Percentiles rank a stretch among this genome's conserved stretches.
Evolutionary conservation across 208 protist species (phyloP).

Genomic region (Lotmaria passim): DNA sequence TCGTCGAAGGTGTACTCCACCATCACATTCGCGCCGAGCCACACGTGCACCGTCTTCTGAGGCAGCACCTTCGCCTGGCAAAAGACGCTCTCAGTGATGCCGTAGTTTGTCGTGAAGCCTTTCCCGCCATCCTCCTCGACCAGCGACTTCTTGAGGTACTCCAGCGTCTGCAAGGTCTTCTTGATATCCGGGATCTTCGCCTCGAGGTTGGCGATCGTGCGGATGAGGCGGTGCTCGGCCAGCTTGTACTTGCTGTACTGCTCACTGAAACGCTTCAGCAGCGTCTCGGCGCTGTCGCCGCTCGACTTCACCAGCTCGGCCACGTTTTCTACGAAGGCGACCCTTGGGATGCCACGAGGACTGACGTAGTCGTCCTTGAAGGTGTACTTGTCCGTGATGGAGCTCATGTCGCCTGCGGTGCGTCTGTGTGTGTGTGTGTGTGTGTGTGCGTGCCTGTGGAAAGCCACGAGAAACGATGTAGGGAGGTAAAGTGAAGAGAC

Average conservation of each 20-base stretch:
- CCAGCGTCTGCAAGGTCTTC: slow-evolving; percentile 90
- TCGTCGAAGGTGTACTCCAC: slow-evolving; percentile 97
- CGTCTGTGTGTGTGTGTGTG: slow-evolving; percentile 4
- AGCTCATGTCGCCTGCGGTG: slow-evolving; percentile 4
- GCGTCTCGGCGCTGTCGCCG: slow-evolving; percentile 74
- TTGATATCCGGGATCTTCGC: slow-evolving; percentile 93
- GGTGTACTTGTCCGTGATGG: slow-evolving; percentile 62
- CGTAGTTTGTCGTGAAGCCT: slow-evolving; percentile 84
- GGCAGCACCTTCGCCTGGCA: slow-evolving; percentile 80
- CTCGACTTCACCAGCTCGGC: slow-evolving; percentile 75
- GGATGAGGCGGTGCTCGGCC: slow-evolving; percentile 88
- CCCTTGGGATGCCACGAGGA: slow-evolving; percentile 83
- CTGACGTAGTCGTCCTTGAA: slow-evolving; percentile 91
- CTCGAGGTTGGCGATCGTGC: slow-evolving; percentile 84
- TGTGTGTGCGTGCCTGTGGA: slow-evolving; percentile 1
- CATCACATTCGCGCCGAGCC: slow-evolving; percentile 97
- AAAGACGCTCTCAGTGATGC: slow-evolving; percentile 90
- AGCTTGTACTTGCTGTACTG: slow-evolving; percentile 95
- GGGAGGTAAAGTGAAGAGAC: too few relatives aligned
- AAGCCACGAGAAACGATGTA: not conserved
- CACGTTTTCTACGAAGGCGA: slow-evolving; percentile 88
- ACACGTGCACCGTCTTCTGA: slow-evolving; percentile 91
- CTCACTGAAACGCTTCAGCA: slow-evolving; percentile 88
- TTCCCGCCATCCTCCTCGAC: slow-evolving; percentile 31
- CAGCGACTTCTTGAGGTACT: slow-evolving; percentile 80